These are phyloP conservation scores for Colletotrichum sp. DNA, from an alignment of 2,329 filamentous ascomycete genomes.

Conservation along the genomic window DNA sequence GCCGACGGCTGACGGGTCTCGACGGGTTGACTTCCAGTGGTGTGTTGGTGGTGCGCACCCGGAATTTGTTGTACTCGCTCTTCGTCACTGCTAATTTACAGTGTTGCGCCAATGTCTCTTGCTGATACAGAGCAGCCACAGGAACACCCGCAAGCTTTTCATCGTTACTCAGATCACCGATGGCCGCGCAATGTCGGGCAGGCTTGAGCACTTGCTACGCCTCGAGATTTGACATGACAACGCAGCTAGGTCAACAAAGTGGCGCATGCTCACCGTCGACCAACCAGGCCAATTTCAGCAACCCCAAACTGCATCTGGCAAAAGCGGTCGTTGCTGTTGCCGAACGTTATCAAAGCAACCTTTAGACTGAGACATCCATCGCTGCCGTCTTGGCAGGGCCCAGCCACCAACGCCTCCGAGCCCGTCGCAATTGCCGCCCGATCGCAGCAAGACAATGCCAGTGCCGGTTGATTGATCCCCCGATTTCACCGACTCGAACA, in stretches of 20 bases:
- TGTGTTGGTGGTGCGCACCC: background rate
- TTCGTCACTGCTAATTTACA: background rate
- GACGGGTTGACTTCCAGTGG: background rate
- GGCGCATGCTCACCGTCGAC: background rate
- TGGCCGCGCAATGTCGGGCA: background rate
- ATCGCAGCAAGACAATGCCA: background rate
- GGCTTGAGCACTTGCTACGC: background rate
- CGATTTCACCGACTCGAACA: background rate
- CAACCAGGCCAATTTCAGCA: background rate
- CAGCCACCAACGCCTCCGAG: background rate
- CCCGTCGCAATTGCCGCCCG: background rate
- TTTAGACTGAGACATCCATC: background rate
- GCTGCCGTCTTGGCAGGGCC: conserved; percentile 5
- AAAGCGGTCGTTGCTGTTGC: background rate
- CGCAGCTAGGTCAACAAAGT: background rate
- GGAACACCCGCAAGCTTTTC: background rate
- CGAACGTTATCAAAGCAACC: background rate
- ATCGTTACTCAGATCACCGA: background rate
- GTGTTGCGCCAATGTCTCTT: background rate
- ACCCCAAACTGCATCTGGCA: background rate
- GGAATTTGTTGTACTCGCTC: background rate
- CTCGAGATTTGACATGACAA: background rate
- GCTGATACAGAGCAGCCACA: background rate
- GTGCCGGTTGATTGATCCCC: background rate
- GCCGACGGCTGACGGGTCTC: background rate